A percentile compares a stretch with the other conserved stretches of the same genome.
These are phyloP conservation scores for Senna siamea DNA, from an alignment of 306 rosid species.

Conservation along the genomic window DNA sequence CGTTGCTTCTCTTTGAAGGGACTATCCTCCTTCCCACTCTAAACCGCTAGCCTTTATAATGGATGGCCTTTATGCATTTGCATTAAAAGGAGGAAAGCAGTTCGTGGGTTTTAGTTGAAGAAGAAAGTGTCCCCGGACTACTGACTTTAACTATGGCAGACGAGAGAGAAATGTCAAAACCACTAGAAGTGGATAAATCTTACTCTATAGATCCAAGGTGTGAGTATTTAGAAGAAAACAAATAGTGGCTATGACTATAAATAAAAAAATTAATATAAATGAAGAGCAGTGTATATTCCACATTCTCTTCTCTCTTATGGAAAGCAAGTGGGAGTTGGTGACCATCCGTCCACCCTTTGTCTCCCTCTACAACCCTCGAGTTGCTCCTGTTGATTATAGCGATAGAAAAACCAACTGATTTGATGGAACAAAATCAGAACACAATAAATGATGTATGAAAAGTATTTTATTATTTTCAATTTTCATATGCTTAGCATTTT, in stretches of 20 bases:
- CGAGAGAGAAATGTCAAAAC: constrained; percentile 72
- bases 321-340: constrained; percentile 79
- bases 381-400: constrained; percentile 15
- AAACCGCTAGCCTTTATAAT: constrained; percentile 56
- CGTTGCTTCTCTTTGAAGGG: constrained; percentile 51
- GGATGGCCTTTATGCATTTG: constrained; percentile 50
- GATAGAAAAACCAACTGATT: constrained; percentile 37
- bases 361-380: constrained; percentile 44
- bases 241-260: constrained; percentile 34
- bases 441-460: background rate
- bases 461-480: background rate
- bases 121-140: constrained; percentile 45
- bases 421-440: constrained; percentile 24
- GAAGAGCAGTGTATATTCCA: constrained; percentile 48
- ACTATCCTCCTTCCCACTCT: constrained; percentile 31
- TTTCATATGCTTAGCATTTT: too few species aligned
- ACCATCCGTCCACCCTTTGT: constrained; percentile 57
- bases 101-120: constrained; percentile 51
- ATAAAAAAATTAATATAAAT: constrained; percentile 21
- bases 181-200: constrained; percentile 54
- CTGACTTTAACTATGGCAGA: constrained; percentile 46
- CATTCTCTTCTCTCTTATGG: constrained; percentile 70
- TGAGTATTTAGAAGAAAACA: constrained; percentile 48
- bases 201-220: constrained; percentile 46
- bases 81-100: constrained; percentile 59